Conservation (phyloP, 2,329 filamentous ascomycete species). For the Trichoderma sp. region DNA sequence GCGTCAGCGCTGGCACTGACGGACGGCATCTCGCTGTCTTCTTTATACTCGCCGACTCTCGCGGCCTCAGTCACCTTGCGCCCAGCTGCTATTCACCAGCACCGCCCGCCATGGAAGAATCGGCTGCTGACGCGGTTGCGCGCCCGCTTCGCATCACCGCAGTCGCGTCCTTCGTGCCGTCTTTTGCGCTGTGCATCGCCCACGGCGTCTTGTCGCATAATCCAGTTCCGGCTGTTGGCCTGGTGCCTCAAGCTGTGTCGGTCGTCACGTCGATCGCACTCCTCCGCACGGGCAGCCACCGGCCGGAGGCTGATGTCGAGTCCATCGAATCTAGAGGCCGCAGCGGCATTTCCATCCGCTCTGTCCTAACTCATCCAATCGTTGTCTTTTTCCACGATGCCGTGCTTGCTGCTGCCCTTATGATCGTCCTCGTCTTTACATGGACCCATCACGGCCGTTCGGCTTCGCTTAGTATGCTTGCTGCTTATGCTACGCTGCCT, state of each 20-base stretch:
- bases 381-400: slow-evolving; percentile 38
- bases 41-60: not conserved
- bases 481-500: slow-evolving; percentile 42
- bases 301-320: slow-evolving; percentile 10
- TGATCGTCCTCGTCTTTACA: slow-evolving; percentile 41
- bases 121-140: slow-evolving; percentile 16
- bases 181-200: slow-evolving; percentile 39
- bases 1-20: not conserved
- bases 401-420: slow-evolving; percentile 35
- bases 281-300: slow-evolving; percentile 21
- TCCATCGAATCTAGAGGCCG: not conserved
- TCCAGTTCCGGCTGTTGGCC: slow-evolving; percentile 38
- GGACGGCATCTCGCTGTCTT: not conserved
- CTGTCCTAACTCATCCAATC: slow-evolving; percentile 31
- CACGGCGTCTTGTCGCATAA: slow-evolving; percentile 36
- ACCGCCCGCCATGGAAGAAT: not conserved
- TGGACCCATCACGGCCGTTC: slow-evolving; percentile 33
- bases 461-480: slow-evolving; percentile 38
- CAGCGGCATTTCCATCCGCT: slow-evolving; percentile 5
- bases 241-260: slow-evolving; percentile 40
- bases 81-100: not conserved
- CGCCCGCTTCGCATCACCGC: slow-evolving; percentile 35
- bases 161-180: slow-evolving; percentile 37
- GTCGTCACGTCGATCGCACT: slow-evolving; percentile 28
- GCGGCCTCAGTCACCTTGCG: not conserved